phyloP scores from a whole-genome alignment of 495 filamentous ascomycete genomes.

The Aspergillus sclerotiicarbonarius region DNA sequence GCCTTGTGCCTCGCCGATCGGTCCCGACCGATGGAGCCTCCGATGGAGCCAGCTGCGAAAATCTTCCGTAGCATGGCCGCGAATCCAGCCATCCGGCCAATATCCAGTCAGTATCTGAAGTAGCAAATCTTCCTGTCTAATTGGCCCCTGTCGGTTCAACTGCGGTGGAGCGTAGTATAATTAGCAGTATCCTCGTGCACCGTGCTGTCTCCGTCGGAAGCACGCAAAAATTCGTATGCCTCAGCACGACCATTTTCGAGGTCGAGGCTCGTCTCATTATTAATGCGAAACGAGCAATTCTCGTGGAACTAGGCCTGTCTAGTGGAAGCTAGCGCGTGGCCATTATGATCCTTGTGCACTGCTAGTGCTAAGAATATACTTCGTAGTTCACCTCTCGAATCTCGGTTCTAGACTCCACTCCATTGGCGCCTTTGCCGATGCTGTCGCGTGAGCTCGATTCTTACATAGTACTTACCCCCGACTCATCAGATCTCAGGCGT shows the following conservation, averaged over 20 bases:
- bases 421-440: constrained; percentile 4
- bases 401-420: not conserved
- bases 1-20: constrained; percentile 16
- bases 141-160: not conserved
- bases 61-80: constrained; percentile 1
- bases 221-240: not conserved
- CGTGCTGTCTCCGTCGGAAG: constrained; percentile 3
- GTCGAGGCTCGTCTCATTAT: constrained; percentile 5
- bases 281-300: not conserved
- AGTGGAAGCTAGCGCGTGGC: not conserved
- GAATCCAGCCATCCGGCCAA: not conserved
- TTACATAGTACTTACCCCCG: not conserved
- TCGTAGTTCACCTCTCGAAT: not conserved
- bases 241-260: not conserved
- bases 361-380: not conserved
- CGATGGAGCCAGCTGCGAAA: constrained; percentile 12
- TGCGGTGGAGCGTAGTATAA: not conserved
- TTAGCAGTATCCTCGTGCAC: not conserved
- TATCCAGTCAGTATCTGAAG: not conserved
- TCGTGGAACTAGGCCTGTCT: not conserved
- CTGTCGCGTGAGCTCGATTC: constrained; percentile 1
- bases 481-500: not conserved
- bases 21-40: constrained; percentile 19
- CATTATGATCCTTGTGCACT: not conserved
- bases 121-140: not conserved